These are phyloP conservation scores for Candolleomyces aberdarensis DNA, from an alignment of 768 basidiomycete species.

Conservation along the genomic window DNA sequence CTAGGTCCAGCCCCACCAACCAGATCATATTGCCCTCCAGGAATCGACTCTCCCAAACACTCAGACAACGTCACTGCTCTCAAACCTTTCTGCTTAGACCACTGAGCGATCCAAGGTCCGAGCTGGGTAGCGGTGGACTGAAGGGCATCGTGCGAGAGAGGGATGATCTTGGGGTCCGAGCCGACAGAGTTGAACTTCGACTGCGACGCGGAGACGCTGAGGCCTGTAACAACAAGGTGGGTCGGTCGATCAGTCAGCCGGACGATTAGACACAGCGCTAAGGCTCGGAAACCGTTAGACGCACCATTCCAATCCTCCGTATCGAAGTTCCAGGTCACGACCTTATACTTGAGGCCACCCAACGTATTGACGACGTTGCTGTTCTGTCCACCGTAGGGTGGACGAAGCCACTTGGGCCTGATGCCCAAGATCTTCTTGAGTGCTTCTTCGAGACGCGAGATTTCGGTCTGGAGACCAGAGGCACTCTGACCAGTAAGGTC, in stretches of 20 bases:
- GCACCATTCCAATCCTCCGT: slow-evolving; percentile 15
- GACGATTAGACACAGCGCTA: background rate
- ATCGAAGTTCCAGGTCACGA: slow-evolving; percentile 16
- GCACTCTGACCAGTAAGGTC: slow-evolving; percentile 29
- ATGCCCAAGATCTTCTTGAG: slow-evolving; percentile 17
- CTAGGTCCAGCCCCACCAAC: slow-evolving; percentile 1
- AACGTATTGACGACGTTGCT: slow-evolving; percentile 8
- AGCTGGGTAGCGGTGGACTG: slow-evolving; percentile 16
- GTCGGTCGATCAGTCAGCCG: background rate
- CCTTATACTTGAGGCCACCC: slow-evolving; percentile 10
- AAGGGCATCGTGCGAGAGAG: slow-evolving; percentile 15
- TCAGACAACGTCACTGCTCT: slow-evolving; percentile 15
- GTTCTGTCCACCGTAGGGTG: slow-evolving; percentile 12
- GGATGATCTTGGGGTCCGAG: slow-evolving; percentile 13
- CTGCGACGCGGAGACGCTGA: slow-evolving; percentile 9
- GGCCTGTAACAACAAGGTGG: background rate
- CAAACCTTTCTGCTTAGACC: slow-evolving; percentile 12
- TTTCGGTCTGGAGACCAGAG: slow-evolving; percentile 7
- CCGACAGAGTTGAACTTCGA: slow-evolving; percentile 11
- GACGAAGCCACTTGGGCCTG: slow-evolving; percentile 16
- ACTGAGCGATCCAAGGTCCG: slow-evolving; percentile 14
- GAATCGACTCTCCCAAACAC: slow-evolving; percentile 15
- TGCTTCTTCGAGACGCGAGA: slow-evolving; percentile 10
- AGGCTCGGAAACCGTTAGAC: background rate
- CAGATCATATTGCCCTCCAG: slow-evolving; percentile 11